Conservation (phyloP, 2,329 filamentous ascomycete species). For the Tolypocladium sp. region DNA sequence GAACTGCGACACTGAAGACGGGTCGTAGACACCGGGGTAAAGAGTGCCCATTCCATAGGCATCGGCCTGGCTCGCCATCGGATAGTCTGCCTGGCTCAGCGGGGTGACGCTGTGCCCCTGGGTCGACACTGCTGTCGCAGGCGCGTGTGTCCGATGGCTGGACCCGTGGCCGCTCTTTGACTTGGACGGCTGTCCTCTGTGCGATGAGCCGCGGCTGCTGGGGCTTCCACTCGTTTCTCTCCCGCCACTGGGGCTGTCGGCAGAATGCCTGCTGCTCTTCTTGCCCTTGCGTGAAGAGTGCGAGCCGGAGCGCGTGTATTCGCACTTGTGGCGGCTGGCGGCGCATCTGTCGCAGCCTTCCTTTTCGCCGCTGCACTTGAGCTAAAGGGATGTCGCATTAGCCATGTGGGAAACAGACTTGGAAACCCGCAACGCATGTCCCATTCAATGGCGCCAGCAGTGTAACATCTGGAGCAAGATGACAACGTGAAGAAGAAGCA, state of each 20-base stretch:
- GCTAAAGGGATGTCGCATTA: slow-evolving; percentile 11
- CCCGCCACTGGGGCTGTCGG: background rate
- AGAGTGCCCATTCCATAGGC: background rate
- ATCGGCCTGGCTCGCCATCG: background rate
- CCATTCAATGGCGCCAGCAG: no score
- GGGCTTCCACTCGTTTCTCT: slow-evolving; percentile 3
- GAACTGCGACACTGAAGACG: background rate
- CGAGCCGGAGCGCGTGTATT: slow-evolving; percentile 24
- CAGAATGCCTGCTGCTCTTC: slow-evolving; percentile 7
- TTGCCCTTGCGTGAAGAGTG: slow-evolving; percentile 20
- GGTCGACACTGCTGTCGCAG: background rate
- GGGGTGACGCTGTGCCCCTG: background rate
- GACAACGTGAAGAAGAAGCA: background rate
- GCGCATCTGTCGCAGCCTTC: slow-evolving; percentile 26
- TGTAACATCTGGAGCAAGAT: background rate
- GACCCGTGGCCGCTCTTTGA: background rate
- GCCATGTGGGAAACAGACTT: background rate
- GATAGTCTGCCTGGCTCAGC: background rate
- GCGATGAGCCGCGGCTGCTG: background rate
- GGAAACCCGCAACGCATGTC: no score
- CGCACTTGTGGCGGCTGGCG: slow-evolving; percentile 18
- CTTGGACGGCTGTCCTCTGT: background rate
- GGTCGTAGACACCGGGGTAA: background rate
- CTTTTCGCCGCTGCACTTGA: slow-evolving; percentile 28
- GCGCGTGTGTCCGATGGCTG: background rate